phyloP scores from a whole-genome alignment of 2,329 filamentous ascomycete genomes.

The Rhexocercosporidium sp. region DNA sequence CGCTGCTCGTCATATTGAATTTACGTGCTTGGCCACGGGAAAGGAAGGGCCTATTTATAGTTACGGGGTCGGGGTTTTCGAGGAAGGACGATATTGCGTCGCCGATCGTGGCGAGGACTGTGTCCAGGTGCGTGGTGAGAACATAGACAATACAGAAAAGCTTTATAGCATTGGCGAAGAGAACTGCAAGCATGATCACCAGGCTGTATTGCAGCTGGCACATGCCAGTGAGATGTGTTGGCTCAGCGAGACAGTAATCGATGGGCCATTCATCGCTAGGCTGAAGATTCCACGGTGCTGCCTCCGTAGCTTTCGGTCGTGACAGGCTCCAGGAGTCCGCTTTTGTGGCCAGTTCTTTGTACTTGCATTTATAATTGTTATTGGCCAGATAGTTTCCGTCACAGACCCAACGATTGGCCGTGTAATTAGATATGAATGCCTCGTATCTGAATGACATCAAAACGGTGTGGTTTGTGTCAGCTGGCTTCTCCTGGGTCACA shows the following conservation, averaged over 20 bases:
- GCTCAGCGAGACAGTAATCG: slow-evolving; percentile 33
- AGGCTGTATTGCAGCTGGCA: slow-evolving; percentile 33
- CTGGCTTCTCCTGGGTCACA: slow-evolving; percentile 28
- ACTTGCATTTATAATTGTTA: slow-evolving; percentile 31
- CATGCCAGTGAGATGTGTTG: slow-evolving; percentile 20
- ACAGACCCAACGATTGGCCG: slow-evolving; percentile 34
- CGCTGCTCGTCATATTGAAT: slow-evolving; percentile 3
- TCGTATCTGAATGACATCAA: slow-evolving; percentile 30
- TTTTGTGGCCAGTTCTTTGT: slow-evolving; percentile 24
- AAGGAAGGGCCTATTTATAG: slow-evolving; percentile 32
- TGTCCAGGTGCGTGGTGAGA: slow-evolving; percentile 20
- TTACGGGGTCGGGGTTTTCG: slow-evolving; percentile 40
- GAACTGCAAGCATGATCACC: slow-evolving; percentile 28
- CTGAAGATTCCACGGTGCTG: slow-evolving; percentile 1
- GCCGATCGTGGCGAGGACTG: slow-evolving; percentile 42
- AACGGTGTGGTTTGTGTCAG: slow-evolving; percentile 22
- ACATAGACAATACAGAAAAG: slow-evolving; percentile 24
- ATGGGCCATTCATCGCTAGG: slow-evolving; percentile 25
- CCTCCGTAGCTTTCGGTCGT: background rate
- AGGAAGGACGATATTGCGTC: slow-evolving; percentile 47
- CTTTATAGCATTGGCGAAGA: slow-evolving; percentile 28
- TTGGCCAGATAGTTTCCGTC: slow-evolving; percentile 24
- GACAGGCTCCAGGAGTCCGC: slow-evolving; percentile 30
- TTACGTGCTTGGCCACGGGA: slow-evolving; percentile 32
- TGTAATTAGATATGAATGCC: slow-evolving; percentile 30